These are phyloP conservation scores for Adiantum capillusveneris DNA, from an alignment of 75 land plant species.

Conservation along the genomic window DNA sequence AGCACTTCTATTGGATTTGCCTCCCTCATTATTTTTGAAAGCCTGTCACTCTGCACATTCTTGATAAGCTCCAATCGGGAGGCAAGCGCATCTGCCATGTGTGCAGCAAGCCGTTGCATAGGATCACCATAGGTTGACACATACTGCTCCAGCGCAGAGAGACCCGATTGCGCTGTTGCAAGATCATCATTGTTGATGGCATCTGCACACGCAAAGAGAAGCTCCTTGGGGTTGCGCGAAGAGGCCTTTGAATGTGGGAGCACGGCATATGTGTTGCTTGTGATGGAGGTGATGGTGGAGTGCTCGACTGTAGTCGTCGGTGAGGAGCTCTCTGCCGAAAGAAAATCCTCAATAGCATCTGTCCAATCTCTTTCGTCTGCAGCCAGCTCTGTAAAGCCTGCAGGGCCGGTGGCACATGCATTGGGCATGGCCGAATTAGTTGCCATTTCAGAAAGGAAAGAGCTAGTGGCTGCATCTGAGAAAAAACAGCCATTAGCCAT, in stretches of 20 bases:
- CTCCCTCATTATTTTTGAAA: constrained; percentile 24
- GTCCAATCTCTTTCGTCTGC: background rate
- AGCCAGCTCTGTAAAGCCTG: background rate
- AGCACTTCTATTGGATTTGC: constrained; percentile 27
- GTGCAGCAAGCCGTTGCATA: constrained; percentile 74
- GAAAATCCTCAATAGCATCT: background rate
- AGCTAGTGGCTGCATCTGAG: background rate
- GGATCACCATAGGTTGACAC: constrained; percentile 93
- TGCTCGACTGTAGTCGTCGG: background rate
- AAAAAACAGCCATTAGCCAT: too few relatives aligned
- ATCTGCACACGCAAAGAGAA: constrained; percentile 68
- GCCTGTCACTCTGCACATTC: constrained; percentile 19
- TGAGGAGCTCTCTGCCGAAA: background rate
- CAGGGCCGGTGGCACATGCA: too few relatives aligned
- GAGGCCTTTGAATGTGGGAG: background rate
- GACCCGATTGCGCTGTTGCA: constrained; percentile 43
- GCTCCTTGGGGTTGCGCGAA: background rate
- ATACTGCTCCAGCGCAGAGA: constrained; percentile 56
- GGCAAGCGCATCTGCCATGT: constrained; percentile 88
- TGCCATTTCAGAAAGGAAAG: background rate
- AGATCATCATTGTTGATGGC: constrained; percentile 46
- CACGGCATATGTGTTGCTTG: background rate
- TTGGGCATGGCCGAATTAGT: background rate
- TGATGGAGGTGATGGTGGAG: background rate
- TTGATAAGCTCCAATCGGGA: constrained; percentile 78